Evolutionary conservation across 2,329 filamentous ascomycete genomes (phyloP).

Genomic region (Fusarium abutilonis): DNA sequence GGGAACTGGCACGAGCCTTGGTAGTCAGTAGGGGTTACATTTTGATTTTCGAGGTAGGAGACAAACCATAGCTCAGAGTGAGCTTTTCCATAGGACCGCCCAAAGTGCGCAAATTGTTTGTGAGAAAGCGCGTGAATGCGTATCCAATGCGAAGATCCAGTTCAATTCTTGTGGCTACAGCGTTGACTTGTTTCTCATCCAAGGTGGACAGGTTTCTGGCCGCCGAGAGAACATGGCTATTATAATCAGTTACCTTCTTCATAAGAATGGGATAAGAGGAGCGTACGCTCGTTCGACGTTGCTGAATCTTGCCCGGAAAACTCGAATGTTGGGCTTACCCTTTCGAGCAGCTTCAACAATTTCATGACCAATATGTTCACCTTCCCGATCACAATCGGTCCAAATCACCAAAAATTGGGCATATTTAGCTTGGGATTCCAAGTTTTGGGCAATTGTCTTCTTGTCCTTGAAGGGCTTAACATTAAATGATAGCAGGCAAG

Average conservation of each 20-base stretch:
- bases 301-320: slow-evolving; percentile 91
- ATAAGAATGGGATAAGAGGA: slow-evolving; percentile 1
- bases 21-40: slow-evolving; percentile 11
- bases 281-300: slow-evolving; percentile 90
- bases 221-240: slow-evolving; percentile 84
- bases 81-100: slow-evolving; percentile 72
- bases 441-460: slow-evolving; percentile 83
- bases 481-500: not conserved
- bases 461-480: slow-evolving; percentile 68
- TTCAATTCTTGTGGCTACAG: slow-evolving; percentile 89
- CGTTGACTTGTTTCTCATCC: slow-evolving; percentile 86
- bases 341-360: slow-evolving; percentile 82
- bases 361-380: slow-evolving; percentile 94
- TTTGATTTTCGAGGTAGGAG: not conserved
- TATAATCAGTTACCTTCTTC: slow-evolving; percentile 3
- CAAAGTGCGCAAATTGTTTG: slow-evolving; percentile 77
- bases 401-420: slow-evolving; percentile 88
- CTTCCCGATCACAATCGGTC: slow-evolving; percentile 98
- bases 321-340: slow-evolving; percentile 76
- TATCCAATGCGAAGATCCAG: slow-evolving; percentile 92
- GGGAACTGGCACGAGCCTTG: slow-evolving; percentile 93
- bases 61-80: slow-evolving; percentile 81
- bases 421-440: slow-evolving; percentile 78
- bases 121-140: slow-evolving; percentile 90
- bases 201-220: slow-evolving; percentile 79